These are phyloP conservation scores for Dipteronia dyeriana DNA, from an alignment of 345 rosid species.

Conservation along the genomic window DNA sequence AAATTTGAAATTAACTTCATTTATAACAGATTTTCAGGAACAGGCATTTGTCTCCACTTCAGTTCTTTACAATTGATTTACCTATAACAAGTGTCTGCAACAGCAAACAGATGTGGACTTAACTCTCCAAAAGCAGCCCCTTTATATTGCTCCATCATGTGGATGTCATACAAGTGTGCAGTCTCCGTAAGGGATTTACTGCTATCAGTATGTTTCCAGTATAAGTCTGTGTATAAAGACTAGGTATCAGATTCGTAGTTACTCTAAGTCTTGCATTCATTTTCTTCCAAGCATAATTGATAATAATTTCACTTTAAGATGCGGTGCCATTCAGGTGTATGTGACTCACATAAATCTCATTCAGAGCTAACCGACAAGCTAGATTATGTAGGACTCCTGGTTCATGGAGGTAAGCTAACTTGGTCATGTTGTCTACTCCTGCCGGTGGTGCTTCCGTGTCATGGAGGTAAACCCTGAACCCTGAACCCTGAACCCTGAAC, in stretches of 20 bases:
- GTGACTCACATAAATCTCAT: slow-evolving; percentile 63
- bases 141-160: slow-evolving; percentile 68
- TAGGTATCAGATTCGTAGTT: slow-evolving; percentile 25
- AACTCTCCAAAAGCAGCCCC: slow-evolving; percentile 68
- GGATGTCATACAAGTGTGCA: slow-evolving; percentile 57
- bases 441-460: slow-evolving; percentile 60
- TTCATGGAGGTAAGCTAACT: slow-evolving; percentile 67
- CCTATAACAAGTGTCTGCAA: slow-evolving; percentile 67
- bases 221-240: slow-evolving; percentile 51
- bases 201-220: slow-evolving; percentile 67
- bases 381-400: slow-evolving; percentile 68
- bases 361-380: slow-evolving; percentile 47
- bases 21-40: neutral
- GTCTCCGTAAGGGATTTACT: slow-evolving; percentile 62
- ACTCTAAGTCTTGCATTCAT: neutral
- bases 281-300: no score
- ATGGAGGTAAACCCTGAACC: no score
- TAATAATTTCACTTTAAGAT: neutral
- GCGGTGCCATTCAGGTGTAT: neutral
- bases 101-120: slow-evolving; percentile 63
- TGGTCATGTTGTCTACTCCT: slow-evolving; percentile 75
- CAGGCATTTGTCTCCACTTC: neutral
- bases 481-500: no score
- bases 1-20: slow-evolving; percentile 1
- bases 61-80: slow-evolving; percentile 16